A percentile compares a stretch with the other conserved stretches of the same genome.
phyloP scores from a whole-genome alignment of 2,329 filamentous ascomycete species.

The Penicillium sp. region DNA sequence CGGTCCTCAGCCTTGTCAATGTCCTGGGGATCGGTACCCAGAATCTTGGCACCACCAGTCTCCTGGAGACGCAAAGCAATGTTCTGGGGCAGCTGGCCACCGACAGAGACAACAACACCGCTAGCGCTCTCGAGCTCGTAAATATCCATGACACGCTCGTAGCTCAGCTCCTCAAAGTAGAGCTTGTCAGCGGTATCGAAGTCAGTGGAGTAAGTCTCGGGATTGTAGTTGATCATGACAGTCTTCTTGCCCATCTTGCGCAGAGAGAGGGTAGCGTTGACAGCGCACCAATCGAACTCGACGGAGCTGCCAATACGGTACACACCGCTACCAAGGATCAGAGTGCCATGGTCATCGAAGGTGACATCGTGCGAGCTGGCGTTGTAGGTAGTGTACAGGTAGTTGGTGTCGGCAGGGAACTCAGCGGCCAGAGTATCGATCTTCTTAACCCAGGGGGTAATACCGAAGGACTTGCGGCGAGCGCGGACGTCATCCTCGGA shows the following conservation, averaged over 20 bases:
- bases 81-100: slow-evolving; percentile 95
- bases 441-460: slow-evolving; percentile 95
- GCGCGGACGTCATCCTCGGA: slow-evolving; percentile 90
- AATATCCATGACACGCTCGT: slow-evolving; percentile 98
- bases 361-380: slow-evolving; percentile 89
- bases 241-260: slow-evolving; percentile 92
- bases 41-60: slow-evolving; percentile 82
- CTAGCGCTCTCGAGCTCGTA: slow-evolving; percentile 86
- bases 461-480: slow-evolving; percentile 79
- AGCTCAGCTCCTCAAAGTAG: slow-evolving; percentile 96
- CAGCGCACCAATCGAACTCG: slow-evolving; percentile 98
- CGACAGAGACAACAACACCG: slow-evolving; percentile 92
- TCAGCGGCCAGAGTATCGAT: slow-evolving; percentile 97
- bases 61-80: slow-evolving; percentile 94
- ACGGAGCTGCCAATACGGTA: slow-evolving; percentile 98
- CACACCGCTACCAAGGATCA: slow-evolving; percentile 91
- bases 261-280: slow-evolving; percentile 83
- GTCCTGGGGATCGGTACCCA: slow-evolving; percentile 89
- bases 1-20: slow-evolving; percentile 98
- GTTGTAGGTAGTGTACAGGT: slow-evolving; percentile 97
- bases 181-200: slow-evolving; percentile 87
- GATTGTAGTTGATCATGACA: slow-evolving; percentile 94
- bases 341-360: slow-evolving; percentile 87
- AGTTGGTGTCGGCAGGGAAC: slow-evolving; percentile 93
- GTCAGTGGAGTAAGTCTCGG: slow-evolving; percentile 81